Base-by-base conservation (phyloP, 1,139 yeast genomes). In the Yamadazyma mexicana region DNA sequence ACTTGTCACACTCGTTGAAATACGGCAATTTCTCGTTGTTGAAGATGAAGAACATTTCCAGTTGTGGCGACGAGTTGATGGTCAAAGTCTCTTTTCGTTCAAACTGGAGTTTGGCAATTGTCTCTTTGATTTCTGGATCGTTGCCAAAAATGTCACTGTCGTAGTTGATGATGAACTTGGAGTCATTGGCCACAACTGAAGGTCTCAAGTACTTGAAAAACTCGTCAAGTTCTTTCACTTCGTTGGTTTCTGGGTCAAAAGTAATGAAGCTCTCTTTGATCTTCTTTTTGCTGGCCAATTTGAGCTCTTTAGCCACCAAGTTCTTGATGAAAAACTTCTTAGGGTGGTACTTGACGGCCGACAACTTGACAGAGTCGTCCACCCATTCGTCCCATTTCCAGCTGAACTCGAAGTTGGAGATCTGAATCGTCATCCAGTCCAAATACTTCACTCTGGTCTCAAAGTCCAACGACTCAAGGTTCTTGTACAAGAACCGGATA, bases 321-420 rank as follows among this genome's bases (percentile, higher is more conserved):
- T 89, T 89, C 51, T 75, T 78, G 45, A 92, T 81, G 48, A 92
- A 86, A 37, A 76, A 79, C 47, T 78, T 74, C 51, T 80, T 82
- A 12, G 97, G 97, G 57, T 87, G 92, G 52, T 76, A 77, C 28
- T 61, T 59, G 38, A 72, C 49, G 9, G 47, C 40, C 10, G 51
- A 45, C 39, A 53, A 65, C 35, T 58, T 58, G 23, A 61, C 56
- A 0, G 83, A 73, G 52, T 81, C 86, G 1, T 61, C 62, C 33
- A 77, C 80, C 98, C 98, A 94, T 61, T 91, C 98, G 49, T 80
- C 83, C 99, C 99, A 92, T 58, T 89, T 89, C 99, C 99, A 94
- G 33, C 92, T 87, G 62, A 88, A 94, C 45, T 87, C 91, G 62
- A 92, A 94, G 60, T 92, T 92, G 51, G 95, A 85, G 57, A 94